phyloP scores from a whole-genome alignment of 345 rosid genomes.

The Brassica carinata region DNA sequence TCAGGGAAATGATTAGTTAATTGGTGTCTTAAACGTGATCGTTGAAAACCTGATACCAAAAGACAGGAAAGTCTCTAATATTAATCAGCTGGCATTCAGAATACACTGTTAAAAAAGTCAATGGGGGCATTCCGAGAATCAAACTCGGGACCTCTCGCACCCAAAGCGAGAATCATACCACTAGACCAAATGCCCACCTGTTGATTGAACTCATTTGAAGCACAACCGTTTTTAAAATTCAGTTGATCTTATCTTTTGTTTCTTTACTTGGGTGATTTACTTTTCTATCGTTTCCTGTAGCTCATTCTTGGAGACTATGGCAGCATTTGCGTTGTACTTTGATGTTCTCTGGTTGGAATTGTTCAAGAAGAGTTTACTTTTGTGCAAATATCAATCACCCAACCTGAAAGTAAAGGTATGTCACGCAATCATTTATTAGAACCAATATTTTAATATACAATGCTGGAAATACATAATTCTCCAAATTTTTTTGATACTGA shows the following conservation, averaged over 20 bases:
- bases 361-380: not conserved
- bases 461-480: not conserved
- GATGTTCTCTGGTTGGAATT: not conserved
- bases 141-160: constrained; percentile 89
- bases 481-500: not conserved
- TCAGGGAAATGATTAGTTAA: not conserved
- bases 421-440: not conserved
- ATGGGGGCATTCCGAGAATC: constrained; percentile 57
- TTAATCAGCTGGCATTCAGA: too few species aligned
- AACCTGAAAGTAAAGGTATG: not conserved
- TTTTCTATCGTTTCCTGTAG: not conserved
- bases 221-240: not conserved
- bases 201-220: not conserved
- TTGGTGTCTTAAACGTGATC: constrained; percentile 8
- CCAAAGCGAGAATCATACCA: constrained; percentile 94
- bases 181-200: constrained; percentile 78
- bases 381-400: not conserved
- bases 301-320: not conserved
- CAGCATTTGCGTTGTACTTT: not conserved
- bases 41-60: not conserved
- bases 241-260: not conserved
- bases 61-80: not conserved
- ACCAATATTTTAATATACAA: not conserved
- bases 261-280: not conserved
- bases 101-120: not conserved